These are phyloP conservation scores for Nakazawaea holstii DNA, from an alignment of 805 yeast species.

Conservation along the genomic window DNA sequence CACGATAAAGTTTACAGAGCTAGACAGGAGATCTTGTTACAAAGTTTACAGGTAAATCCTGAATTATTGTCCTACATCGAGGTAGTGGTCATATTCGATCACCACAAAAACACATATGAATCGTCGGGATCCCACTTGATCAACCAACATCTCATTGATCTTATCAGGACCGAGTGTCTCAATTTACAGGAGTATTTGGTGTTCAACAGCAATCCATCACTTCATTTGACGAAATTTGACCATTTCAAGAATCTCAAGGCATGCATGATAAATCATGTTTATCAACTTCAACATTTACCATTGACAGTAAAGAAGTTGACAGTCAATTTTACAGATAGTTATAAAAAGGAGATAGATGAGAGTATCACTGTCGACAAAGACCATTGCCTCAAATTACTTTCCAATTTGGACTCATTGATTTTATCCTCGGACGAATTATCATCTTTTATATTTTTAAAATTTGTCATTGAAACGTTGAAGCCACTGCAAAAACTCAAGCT, in stretches of 20 bases:
- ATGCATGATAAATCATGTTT: conserved; percentile 16
- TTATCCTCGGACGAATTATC: conserved; percentile 30
- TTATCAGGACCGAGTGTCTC: conserved; percentile 15
- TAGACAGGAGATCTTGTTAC: conserved; percentile 35
- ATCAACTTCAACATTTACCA: conserved; percentile 17
- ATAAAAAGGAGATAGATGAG: conserved; percentile 4
- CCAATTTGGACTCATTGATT: conserved; percentile 9
- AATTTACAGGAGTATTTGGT: conserved; percentile 11
- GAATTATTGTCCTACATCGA: conserved; percentile 27
- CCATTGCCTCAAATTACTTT: conserved; percentile 2
- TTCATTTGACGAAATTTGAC: conserved; percentile 7
- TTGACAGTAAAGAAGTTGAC: conserved; percentile 14
- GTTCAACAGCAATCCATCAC: conserved; percentile 12
- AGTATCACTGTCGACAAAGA: background rate
- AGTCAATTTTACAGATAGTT: conserved; percentile 13
- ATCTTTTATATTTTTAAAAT: conserved; percentile 29
- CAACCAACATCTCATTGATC: conserved; percentile 17
- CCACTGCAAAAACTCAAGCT: conserved; percentile 18
- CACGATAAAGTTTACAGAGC: conserved; percentile 30
- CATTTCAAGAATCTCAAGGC: conserved; percentile 10
- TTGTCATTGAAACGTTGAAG: conserved; percentile 16
- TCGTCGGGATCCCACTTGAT: conserved; percentile 14
- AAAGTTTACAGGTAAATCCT: conserved; percentile 29
- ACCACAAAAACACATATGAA: conserved; percentile 19
- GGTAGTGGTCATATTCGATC: conserved; percentile 28